Evolutionary conservation across 2,329 filamentous ascomycete species (phyloP).

Genomic region (Alternaria angustiovoidea): DNA sequence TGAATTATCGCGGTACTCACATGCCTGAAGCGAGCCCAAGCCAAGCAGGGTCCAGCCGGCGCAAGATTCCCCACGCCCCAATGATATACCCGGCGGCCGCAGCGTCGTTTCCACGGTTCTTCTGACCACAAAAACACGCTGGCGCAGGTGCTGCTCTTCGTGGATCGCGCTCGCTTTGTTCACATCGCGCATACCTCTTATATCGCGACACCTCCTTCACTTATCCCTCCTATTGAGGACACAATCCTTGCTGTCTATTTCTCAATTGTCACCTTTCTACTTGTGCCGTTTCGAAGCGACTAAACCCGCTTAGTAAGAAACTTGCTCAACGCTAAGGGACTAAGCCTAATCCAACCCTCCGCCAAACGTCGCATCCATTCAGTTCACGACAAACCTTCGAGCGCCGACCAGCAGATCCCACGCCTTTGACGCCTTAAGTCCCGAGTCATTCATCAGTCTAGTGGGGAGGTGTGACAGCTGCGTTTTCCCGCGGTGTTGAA

Average conservation of each 20-base stretch:
- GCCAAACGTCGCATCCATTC: conserved; percentile 25
- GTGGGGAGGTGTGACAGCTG: conserved; percentile 17
- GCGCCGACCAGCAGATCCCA: conserved; percentile 29
- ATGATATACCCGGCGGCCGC: conserved; percentile 14
- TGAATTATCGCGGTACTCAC: conserved; percentile 14
- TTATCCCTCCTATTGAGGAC: neutral
- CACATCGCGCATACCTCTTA: neutral
- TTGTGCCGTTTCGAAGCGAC: conserved; percentile 16
- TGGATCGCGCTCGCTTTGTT: neutral
- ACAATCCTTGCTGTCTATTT: neutral
- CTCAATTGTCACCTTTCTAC: conserved; percentile 2
- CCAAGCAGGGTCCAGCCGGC: conserved; percentile 12
- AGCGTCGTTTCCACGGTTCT: conserved; percentile 22
- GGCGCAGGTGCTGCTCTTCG: conserved; percentile 7
- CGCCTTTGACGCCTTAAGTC: conserved; percentile 27
- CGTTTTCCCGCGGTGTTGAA: conserved; percentile 20
- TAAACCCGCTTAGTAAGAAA: conserved; percentile 27
- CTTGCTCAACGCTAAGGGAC: conserved; percentile 32
- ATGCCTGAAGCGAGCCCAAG: conserved; percentile 15
- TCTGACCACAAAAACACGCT: conserved; percentile 2
- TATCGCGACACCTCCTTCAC: neutral
- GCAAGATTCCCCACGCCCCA: conserved; percentile 21
- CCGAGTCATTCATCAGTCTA: conserved; percentile 23
- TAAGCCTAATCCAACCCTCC: conserved; percentile 26
- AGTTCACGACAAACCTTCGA: conserved; percentile 26